These are phyloP conservation scores for Passiflora organensis DNA, from an alignment of 345 rosid species.

Conservation along the genomic window DNA sequence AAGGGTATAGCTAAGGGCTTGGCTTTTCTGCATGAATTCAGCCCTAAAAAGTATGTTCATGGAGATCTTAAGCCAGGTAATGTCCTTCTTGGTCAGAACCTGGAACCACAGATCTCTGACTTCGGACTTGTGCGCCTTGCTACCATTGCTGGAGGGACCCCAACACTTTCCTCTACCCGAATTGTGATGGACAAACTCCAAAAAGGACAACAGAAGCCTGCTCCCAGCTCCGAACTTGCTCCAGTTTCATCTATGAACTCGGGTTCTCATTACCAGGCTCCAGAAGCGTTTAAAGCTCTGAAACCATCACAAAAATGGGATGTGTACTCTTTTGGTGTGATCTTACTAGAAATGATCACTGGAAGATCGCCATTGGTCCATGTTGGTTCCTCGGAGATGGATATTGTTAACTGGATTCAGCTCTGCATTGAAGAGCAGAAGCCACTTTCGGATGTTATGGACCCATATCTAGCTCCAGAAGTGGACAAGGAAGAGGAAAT, in stretches of 20 bases:
- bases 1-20: conserved; percentile 76
- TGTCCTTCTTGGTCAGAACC: conserved; percentile 68
- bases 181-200: conserved; percentile 38
- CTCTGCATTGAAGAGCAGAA: conserved; percentile 85
- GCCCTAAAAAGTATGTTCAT: conserved; percentile 88
- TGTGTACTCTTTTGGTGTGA: conserved; percentile 82
- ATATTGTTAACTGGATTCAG: conserved; percentile 77
- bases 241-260: conserved; percentile 41
- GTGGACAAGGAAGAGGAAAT: conserved; percentile 81
- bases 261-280: conserved; percentile 78
- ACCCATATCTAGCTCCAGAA: conserved; percentile 67
- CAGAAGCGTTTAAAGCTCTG: conserved; percentile 71
- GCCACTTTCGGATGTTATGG: conserved; percentile 71
- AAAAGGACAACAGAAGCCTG: conserved; percentile 57
- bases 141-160: conserved; percentile 84
- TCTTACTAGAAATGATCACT: conserved; percentile 72
- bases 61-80: conserved; percentile 89
- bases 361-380: conserved; percentile 56
- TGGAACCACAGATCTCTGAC: conserved; percentile 79
- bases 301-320: conserved; percentile 99
- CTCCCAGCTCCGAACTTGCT: conserved; percentile 48
- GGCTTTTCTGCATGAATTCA: conserved; percentile 80
- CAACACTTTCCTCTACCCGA: conserved; percentile 60
- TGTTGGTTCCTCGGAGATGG: conserved; percentile 59
- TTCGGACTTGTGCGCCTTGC: conserved; percentile 91